Evolutionary conservation across 163 green algal species (phyloP), one percentile per base, ranked within the genome.

Genomic region (Chloromonas sp.): DNA sequence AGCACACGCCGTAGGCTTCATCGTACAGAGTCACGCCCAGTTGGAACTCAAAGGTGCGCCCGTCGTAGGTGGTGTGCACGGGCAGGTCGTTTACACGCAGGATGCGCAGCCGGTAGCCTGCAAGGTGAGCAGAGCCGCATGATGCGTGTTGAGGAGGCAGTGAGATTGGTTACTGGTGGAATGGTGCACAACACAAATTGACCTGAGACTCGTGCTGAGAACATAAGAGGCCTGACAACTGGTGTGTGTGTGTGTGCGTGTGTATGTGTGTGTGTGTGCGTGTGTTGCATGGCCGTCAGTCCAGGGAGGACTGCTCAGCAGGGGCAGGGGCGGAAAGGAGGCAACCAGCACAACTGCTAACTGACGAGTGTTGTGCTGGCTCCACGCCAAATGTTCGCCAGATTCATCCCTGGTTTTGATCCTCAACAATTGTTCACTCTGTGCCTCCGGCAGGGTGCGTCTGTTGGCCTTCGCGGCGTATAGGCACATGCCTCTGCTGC

Each of bases 11-110:
- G 60, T 87, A 83, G 0, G 84, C 86, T 77, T 92, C 88, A 61
- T 94, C 90, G 81, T 88, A 94, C 79, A 94, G 82, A 0, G 87
- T 89, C 2, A 94, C 90, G 58, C 87, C 86, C 59, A 94, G 82
- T 85, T 89, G 90, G 84, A 94, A 90, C 81, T 92, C 90, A 83
- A 92, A 92, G 1, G 83, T 87, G 61, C 87, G 84, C 71, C 87
- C 90, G 60, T 90, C 81, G n/a, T 86, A 88, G 70, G 82, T 90
- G 76, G 86, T 89, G 76, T 89, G 84, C 71, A 91, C 83, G 79
- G 91, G 89, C 70, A 94, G 78, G 83, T 89, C 87, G 14, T 36
- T 82, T 58, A 92, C 84, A 11, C 81, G 81, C 60, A 86, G 82
- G 14, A 93, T 88, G 15, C 84, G 79, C 70, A 87, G 66, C 59